phyloP scores from a whole-genome alignment of 2,329 filamentous ascomycete species.

The Arachnopeziza araneosa region DNA sequence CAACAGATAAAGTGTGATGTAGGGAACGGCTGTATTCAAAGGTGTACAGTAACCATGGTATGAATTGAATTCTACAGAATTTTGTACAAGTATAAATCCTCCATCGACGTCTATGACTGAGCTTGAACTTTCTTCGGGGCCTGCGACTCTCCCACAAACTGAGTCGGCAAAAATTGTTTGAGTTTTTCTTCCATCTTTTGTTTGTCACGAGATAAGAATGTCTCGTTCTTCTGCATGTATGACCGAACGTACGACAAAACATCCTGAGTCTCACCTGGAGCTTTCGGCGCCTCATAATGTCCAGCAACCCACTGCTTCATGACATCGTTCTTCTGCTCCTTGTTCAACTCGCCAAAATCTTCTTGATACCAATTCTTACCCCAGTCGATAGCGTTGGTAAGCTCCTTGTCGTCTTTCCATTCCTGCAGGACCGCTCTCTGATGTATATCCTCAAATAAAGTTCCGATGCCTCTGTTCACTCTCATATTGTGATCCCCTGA shows the following conservation, averaged over 20 bases:
- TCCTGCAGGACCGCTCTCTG: slow-evolving; percentile 13
- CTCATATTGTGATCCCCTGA: slow-evolving; percentile 4
- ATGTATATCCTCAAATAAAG: slow-evolving; percentile 25
- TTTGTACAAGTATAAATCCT: neutral
- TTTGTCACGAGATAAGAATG: slow-evolving; percentile 26
- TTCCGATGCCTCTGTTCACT: slow-evolving; percentile 17
- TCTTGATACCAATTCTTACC: slow-evolving; percentile 1
- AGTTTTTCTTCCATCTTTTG: slow-evolving; percentile 27
- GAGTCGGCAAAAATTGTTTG: slow-evolving; percentile 20
- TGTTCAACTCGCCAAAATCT: slow-evolving; percentile 6
- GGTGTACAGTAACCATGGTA: neutral
- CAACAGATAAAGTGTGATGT: neutral
- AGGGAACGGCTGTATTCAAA: no score
- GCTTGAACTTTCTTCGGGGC: slow-evolving; percentile 1
- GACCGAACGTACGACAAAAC: slow-evolving; percentile 20
- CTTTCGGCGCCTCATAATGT: slow-evolving; percentile 22
- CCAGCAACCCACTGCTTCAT: slow-evolving; percentile 27
- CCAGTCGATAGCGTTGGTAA: slow-evolving; percentile 1
- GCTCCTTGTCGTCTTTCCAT: slow-evolving; percentile 5
- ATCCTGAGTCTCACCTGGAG: slow-evolving; percentile 10
- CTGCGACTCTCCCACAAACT: neutral
- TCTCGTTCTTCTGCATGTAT: slow-evolving; percentile 27
- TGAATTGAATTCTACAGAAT: neutral
- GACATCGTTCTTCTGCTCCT: slow-evolving; percentile 17
- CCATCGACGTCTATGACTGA: neutral